These are phyloP conservation scores for Fomitopsis pinicola DNA, from an alignment of 1,284 basidiomycete species.

Conservation along the genomic window DNA sequence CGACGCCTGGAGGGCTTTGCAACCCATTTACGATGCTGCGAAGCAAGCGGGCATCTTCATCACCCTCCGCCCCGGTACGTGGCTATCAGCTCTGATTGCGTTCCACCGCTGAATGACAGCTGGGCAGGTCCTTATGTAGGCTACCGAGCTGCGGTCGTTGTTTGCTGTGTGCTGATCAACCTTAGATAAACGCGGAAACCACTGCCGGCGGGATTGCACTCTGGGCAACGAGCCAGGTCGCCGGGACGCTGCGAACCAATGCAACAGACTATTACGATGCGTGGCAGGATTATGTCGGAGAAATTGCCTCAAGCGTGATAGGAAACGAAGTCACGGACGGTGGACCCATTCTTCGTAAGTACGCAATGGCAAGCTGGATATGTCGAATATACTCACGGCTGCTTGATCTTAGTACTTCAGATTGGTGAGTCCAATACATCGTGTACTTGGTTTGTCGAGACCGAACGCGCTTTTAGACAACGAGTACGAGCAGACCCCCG, in stretches of 20 bases:
- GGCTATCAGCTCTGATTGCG: not conserved
- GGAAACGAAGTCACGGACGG: conserved; percentile 67
- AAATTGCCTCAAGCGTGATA: conserved; percentile 54
- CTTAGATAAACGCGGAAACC: conserved; percentile 78
- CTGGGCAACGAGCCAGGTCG: conserved; percentile 69
- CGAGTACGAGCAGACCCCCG: conserved; percentile 57
- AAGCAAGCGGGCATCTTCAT: conserved; percentile 43
- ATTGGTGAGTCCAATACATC: conserved; percentile 41
- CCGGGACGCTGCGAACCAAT: conserved; percentile 65
- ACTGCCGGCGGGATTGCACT: conserved; percentile 77
- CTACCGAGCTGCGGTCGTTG: not conserved
- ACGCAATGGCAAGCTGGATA: not conserved
- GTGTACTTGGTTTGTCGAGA: not conserved
- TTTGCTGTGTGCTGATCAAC: not conserved
- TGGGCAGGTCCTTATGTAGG: conserved; percentile 23
- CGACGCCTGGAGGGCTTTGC: conserved; percentile 62
- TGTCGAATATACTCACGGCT: no score
- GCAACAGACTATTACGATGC: conserved; percentile 62
- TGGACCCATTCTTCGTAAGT: conserved; percentile 70
- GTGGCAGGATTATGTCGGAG: conserved; percentile 69
- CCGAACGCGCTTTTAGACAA: conserved; percentile 48
- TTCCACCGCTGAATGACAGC: not conserved
- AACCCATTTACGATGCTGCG: conserved; percentile 49
- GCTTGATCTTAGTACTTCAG: conserved; percentile 48
- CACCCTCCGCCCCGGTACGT: conserved; percentile 39